A percentile compares a stretch with the other conserved stretches of the same genome.
Evolutionary conservation across 2,329 filamentous ascomycete genomes (phyloP).

Genomic region (Zarea fungicola): DNA sequence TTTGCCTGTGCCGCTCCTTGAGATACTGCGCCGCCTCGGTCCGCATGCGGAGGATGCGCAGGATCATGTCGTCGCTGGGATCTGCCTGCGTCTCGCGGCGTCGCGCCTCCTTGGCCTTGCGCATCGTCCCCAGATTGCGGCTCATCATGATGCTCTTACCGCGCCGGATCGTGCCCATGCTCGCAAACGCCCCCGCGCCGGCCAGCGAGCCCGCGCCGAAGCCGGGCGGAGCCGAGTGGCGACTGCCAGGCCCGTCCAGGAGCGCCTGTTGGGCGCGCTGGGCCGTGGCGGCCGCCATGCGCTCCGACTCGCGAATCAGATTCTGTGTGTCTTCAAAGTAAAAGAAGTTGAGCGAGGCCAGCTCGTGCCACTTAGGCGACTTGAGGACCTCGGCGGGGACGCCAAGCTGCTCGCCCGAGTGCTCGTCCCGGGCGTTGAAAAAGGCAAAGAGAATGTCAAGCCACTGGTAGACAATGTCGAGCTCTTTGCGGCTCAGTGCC

Average conservation of each 20-base stretch:
- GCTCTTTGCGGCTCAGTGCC: constrained; percentile 77
- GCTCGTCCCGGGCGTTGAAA: constrained; percentile 89
- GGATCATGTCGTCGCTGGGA: constrained; percentile 95
- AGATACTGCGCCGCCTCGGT: constrained; percentile 85
- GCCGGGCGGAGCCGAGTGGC: constrained; percentile 61
- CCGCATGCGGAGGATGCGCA: constrained; percentile 90
- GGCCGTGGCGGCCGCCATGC: constrained; percentile 85
- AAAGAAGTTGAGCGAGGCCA: constrained; percentile 96
- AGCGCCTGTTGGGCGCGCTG: constrained; percentile 68
- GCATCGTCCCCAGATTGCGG: constrained; percentile 93
- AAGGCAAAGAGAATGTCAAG: constrained; percentile 85
- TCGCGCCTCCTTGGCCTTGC: constrained; percentile 92
- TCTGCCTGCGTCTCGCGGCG: constrained; percentile 92
- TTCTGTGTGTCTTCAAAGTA: constrained; percentile 92
- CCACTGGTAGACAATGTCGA: constrained; percentile 95
- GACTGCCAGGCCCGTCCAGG: constrained; percentile 43
- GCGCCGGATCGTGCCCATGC: constrained; percentile 61
- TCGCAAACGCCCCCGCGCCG: constrained; percentile 47
- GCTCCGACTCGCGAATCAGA: constrained; percentile 89
- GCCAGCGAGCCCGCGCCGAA: constrained; percentile 32
- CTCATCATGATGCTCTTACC: constrained; percentile 87
- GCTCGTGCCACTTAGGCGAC: constrained; percentile 96
- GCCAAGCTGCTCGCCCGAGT: constrained; percentile 72
- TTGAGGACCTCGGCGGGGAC: constrained; percentile 89
- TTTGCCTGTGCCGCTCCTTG: constrained; percentile 85